Evolutionary conservation across 2,329 filamentous ascomycete species (phyloP), one percentile per base, ranked within the genome.

Genomic region (Xylaria sp.): DNA sequence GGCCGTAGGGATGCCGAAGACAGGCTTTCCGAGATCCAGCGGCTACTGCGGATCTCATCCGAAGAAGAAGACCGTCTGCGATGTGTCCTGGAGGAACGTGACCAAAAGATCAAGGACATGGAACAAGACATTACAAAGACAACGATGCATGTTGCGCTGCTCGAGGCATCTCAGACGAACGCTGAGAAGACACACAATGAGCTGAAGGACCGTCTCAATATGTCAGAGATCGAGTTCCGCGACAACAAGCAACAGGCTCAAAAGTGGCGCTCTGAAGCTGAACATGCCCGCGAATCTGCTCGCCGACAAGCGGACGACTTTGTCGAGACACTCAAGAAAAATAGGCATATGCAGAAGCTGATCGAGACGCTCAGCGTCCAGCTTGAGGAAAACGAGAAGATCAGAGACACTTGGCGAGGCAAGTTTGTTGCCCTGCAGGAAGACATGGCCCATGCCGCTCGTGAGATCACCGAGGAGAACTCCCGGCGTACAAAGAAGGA

Each of bases 401-500:
- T 95, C 54, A 88, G 92, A 53, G 91, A 96, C 69, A 86, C 82
- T 56, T 92, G 95, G 83, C 88, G 91, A 62, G 79, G 80, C 69
- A 96, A 94, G 72, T 89, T 97, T 66, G 85, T 93, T 63, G 86
- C 86, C 55, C 78, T 99, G 38, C 92, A 97, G 72, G 84, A 91
- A 59, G 91, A 97, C 63, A 93, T 97, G 88, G 83, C 86, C 26
- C 79, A 79, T 51, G 90, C 91, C 44, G 87, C 90, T 48, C 85
- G 85, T 43, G 88, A 96, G 57, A 86, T 97, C 57, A 86, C 89
- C 19, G 86, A 90, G 64, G 92, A 97, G 68, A 93, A 92, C 68
- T 85, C 88, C 24, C 81, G 83, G 34, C 92, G 89, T 74, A 85
- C 86, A 65, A 89, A 89, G 74, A 88, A 88, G 69, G 90, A 95